Evolutionary conservation across 495 filamentous ascomycete species (phyloP), one percentile per base, ranked within the genome.

Genomic region (Penicillium silybi): DNA sequence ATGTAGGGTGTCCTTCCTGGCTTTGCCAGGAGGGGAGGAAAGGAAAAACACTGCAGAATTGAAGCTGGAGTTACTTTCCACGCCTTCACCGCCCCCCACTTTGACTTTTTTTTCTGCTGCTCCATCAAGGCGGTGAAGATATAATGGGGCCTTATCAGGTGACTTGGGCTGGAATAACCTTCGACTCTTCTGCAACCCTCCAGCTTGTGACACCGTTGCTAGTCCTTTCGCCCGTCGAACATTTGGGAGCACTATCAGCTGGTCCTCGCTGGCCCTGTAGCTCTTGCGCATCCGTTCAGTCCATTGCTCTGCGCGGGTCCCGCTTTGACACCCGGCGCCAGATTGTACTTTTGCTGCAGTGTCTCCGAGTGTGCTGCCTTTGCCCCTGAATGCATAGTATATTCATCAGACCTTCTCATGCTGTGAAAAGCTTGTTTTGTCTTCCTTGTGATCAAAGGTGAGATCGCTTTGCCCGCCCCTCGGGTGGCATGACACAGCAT

Each of bases 121-220:
- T 6, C n/a, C 15, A 23, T 27, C 6, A 44, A 32, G 49, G 58
- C 57, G 54, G 48, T 55, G 19, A 43, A 20, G 6, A 48, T 44
- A 47, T 50, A 19, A 18, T 39, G 37, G 18, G 35, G 55, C 20
- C 47, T 25, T 54, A 48, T 65, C 63, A 61, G 57, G 53, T 61
- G 63, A 61, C 55, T 64, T 58, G 26, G 63, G 55, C 61, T 59
- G 53, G 59, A 61, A 65, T 63, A 65, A 56, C 57, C 57, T 62
- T 59, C 3, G n/a, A 27, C 41, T 27, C 47, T 16, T 46, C 38
- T 46, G 13, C 20, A 20, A 42, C 48, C 22, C 40, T 29, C 43
- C 32, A 2, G 11, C 37, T 15, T 29, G 44, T 25, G 16, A 39
- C 19, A 32, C 47, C 32, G 16, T 41, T 29, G 23, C 18, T 35